Evolutionary conservation across 768 basidiomycete genomes (phyloP), one percentile per base, ranked within the genome.

Genomic region (Suillus weaverae): DNA sequence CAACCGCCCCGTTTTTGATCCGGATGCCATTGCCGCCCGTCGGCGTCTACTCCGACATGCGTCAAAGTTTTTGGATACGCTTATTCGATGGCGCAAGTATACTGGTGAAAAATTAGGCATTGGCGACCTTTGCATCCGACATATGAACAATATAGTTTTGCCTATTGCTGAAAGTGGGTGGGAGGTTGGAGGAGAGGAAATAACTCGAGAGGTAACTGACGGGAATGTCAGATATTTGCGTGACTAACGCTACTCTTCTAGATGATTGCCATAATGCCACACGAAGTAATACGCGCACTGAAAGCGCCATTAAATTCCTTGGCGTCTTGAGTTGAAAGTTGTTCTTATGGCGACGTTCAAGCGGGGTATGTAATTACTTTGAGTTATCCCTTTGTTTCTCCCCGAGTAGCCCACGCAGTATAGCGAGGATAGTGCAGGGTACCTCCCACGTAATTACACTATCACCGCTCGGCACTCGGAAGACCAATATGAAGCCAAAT

Each of bases 111-210:
- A 78, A 56, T 87, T 81, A 68, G 85, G 85, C 8, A 70, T 87
- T n/a, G 85, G 82, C 9, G 75, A 80, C 56, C 77, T 92, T 53
- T 81, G 85, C 26, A 81, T 77, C 16, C 82, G 81, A 67, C 75
- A 95, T 18, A 81, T 92, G 10, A 83, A 84, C 26, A 79, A 83
- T 22, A 83, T 83, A 66, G 81, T 95, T 50, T 70, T 90, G 59
- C 86, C 84, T 6, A 80, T 92, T 36, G 89, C 94, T 6, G 83
- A 86, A 66, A 84, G 82, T 63, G 91, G 90, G 10, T 97, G 95
- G 95, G 92, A 94, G 50, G 90, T 92, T 43, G 94, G 95, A 13
- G 94, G 94, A 2, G 84, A 89, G 74, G 86, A 86, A 44, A 77
- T 85, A 64, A 79, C 85, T 63, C 79, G 77, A 35, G 86, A 85